Percentiles rank a stretch among this genome's conserved stretches.
phyloP scores from a whole-genome alignment of 768 basidiomycete species.

The Mycena vitilis region DNA sequence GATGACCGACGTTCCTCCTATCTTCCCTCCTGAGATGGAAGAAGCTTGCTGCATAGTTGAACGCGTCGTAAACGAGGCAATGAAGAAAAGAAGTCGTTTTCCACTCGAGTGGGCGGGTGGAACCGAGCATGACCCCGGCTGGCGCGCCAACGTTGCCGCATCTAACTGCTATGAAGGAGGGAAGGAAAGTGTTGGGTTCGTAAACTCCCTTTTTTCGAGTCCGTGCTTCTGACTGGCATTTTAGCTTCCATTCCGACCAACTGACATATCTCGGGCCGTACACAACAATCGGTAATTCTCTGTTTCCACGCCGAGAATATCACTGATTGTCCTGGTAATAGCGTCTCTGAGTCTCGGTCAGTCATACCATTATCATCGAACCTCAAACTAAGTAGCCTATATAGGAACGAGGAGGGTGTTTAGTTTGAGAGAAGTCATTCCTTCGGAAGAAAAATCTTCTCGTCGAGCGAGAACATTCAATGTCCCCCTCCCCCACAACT shows the following conservation, averaged over 20 bases:
- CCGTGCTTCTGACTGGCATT: background rate
- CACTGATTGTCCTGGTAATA: background rate
- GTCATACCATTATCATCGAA: conserved; percentile 31
- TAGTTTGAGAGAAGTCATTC: conserved; percentile 81
- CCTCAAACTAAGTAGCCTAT: conserved; percentile 2
- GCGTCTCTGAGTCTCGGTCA: conserved; percentile 85
- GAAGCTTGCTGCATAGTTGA: conserved; percentile 81
- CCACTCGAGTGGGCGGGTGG: conserved; percentile 74
- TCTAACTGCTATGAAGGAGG: conserved; percentile 88
- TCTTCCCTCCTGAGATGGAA: conserved; percentile 79
- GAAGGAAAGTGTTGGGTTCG: conserved; percentile 77
- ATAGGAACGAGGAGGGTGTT: conserved; percentile 77
- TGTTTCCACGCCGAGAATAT: background rate
- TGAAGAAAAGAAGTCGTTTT: conserved; percentile 69
- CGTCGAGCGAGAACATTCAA: conserved; percentile 81
- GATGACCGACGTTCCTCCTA: conserved; percentile 62
- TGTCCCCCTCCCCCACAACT: conserved; percentile 82
- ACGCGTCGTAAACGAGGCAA: conserved; percentile 74
- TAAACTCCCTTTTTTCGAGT: background rate
- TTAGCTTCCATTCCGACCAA: conserved; percentile 77
- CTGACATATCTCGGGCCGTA: conserved; percentile 86
- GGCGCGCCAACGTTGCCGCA: conserved; percentile 89
- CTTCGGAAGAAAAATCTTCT: conserved; percentile 64
- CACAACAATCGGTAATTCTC: conserved; percentile 67
- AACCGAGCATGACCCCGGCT: conserved; percentile 44